phyloP scores from a whole-genome alignment of 768 basidiomycete species.

The Cystofilobasidium macerans region DNA sequence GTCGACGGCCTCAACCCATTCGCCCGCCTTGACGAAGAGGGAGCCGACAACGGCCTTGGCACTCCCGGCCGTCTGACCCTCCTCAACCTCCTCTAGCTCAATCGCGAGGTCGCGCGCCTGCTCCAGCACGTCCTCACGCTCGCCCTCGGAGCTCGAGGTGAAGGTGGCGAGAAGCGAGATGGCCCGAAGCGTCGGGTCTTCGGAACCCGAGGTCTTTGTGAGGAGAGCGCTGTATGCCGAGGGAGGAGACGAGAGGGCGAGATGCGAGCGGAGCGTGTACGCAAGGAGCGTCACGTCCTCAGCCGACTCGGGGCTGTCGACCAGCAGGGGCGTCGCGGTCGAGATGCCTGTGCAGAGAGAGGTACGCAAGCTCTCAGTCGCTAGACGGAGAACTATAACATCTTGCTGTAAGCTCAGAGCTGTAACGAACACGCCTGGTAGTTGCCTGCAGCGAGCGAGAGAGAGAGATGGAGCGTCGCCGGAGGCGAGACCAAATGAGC shows the following conservation, averaged over 20 bases:
- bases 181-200: slow-evolving; percentile 40
- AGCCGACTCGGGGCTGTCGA: background rate
- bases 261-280: slow-evolving; percentile 65
- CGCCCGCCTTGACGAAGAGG: slow-evolving; percentile 69
- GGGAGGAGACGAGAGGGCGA: slow-evolving; percentile 51
- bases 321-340: slow-evolving; percentile 16
- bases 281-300: slow-evolving; percentile 33
- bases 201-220: background rate
- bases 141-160: slow-evolving; percentile 40
- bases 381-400: slow-evolving; percentile 29
- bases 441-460: background rate
- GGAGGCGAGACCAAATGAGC: background rate
- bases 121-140: slow-evolving; percentile 50
- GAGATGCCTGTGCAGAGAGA: slow-evolving; percentile 37
- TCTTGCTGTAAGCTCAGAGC: no score
- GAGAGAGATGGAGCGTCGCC: background rate
- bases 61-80: slow-evolving; percentile 46
- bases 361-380: slow-evolving; percentile 41
- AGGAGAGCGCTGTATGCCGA: slow-evolving; percentile 16
- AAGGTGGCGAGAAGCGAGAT: slow-evolving; percentile 63
- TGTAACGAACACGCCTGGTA: slow-evolving; percentile 11
- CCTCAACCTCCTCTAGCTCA: slow-evolving; percentile 61
- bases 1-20: slow-evolving; percentile 84
- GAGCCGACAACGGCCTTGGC: slow-evolving; percentile 73
- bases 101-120: slow-evolving; percentile 73